Conservation (phyloP, 2,329 filamentous ascomycete species). For the Lachnellula hyalina region DNA sequence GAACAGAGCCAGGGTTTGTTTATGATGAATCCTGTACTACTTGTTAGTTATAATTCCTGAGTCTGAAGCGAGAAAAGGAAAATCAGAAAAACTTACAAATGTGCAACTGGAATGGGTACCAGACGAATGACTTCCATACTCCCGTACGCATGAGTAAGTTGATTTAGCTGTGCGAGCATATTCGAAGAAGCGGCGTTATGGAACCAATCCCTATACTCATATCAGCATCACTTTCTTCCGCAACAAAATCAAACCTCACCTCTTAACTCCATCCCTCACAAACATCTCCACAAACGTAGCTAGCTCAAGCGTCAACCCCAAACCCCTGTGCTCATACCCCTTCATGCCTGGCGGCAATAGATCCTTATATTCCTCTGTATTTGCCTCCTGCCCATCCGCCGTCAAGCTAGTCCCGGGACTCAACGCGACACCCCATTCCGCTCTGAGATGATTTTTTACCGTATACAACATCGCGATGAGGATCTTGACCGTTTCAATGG, state of each 20-base stretch:
- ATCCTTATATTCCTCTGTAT: constrained; percentile 43
- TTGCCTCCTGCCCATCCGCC: constrained; percentile 30
- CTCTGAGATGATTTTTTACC: constrained; percentile 58
- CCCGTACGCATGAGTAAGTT: constrained; percentile 52
- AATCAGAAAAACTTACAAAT: constrained; percentile 40
- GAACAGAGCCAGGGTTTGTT: constrained; percentile 58
- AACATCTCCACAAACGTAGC: constrained; percentile 55
- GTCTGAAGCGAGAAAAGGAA: constrained; percentile 8
- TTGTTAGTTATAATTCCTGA: not conserved
- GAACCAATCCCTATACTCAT: constrained; percentile 45
- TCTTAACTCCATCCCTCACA: constrained; percentile 48
- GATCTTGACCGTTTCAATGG: constrained; percentile 52
- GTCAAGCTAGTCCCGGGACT: constrained; percentile 27
- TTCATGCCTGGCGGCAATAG: constrained; percentile 45
- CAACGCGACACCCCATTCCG: constrained; percentile 51
- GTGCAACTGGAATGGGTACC: constrained; percentile 60
- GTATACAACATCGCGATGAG: constrained; percentile 58
- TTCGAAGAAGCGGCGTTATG: constrained; percentile 53
- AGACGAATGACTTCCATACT: constrained; percentile 60
- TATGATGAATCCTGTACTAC: constrained; percentile 52
- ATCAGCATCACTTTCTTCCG: not conserved
- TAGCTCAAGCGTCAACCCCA: constrained; percentile 56
- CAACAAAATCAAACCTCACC: constrained; percentile 16
- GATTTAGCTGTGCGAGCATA: constrained; percentile 53
- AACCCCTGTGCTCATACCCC: constrained; percentile 52